Base-by-base conservation (phyloP, 805 yeast species). In the Pichia eremophila region DNA sequence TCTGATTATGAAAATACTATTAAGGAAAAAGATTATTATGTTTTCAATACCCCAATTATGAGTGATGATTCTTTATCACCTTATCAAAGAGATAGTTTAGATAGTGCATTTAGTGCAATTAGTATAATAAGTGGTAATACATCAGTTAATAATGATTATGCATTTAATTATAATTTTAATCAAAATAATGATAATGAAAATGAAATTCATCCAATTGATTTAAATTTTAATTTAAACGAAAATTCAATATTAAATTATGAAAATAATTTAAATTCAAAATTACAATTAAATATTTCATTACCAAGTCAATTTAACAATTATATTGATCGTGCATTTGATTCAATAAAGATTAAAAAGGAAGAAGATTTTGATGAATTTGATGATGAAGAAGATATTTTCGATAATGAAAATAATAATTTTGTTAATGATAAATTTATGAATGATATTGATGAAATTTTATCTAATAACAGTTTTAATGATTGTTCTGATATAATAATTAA, bases 31-130 rank as follows among this genome's bases (percentile, higher is more conserved):
- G 36, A 34, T 14, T 34, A 34, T 15, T 44, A 43, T 19, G 44
- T 17, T 14, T 14, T 22, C 2, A 19, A 36, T 37, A 29, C 50
- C 11, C 46, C 50, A 8, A 32, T 39, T 12, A 32, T 27, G 5
- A 43, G 46, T 40, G 46, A 43, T 5, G 19, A n/a, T 15, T 43
- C 50, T 3, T 22, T 44, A 19, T 47, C 50, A 6, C 50, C 50
- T 15, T 34, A 35, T 39, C 43, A 43, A 29, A 31, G 27, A 8
- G 19, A 8, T n/a, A 39, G 38, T 25, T 14, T 34, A 14, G 18
- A 34, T 34, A 14, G 17, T 15, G 36, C 12, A 31, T 22, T 22
- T 15, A 34, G 39, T 25, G 32, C 25, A 8, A 14, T 32, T 2
- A 39, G 39, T 38, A 12, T 5, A 14, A 6, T 15, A 10, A 29